phyloP scores from a whole-genome alignment of 176 grass and related monocot species.

The Carex myosuroides region DNA sequence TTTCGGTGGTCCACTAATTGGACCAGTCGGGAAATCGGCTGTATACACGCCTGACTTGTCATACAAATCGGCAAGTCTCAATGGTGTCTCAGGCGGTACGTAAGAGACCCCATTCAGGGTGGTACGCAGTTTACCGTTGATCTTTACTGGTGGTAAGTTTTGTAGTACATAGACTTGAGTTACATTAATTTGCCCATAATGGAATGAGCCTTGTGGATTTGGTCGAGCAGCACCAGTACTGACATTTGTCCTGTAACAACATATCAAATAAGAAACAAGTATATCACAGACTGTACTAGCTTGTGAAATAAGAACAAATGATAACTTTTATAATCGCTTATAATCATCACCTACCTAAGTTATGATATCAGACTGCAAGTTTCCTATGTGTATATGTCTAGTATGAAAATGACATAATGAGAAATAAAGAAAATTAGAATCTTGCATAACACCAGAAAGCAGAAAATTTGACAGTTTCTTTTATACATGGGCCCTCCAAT shows the following conservation, averaged over 20 bases:
- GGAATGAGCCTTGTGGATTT: slow-evolving; percentile 94
- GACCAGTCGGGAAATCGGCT: slow-evolving; percentile 72
- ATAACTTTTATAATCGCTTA: background rate
- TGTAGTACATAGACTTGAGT: slow-evolving; percentile 73
- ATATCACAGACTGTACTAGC: background rate
- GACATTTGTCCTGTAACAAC: slow-evolving; percentile 62
- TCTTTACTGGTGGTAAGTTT: slow-evolving; percentile 52
- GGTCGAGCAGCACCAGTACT: slow-evolving; percentile 83
- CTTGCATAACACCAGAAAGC: background rate
- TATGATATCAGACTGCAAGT: background rate
- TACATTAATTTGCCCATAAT: slow-evolving; percentile 83
- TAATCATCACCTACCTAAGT: background rate
- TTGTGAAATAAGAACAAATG: background rate
- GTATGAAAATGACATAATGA: background rate
- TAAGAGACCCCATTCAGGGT: slow-evolving; percentile 77
- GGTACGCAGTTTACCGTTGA: slow-evolving; percentile 61
- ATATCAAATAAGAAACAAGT: background rate
- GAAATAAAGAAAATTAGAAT: background rate
- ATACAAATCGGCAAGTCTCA: slow-evolving; percentile 72
- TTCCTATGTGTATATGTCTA: background rate
- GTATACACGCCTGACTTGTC: slow-evolving; percentile 59
- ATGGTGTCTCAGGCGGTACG: slow-evolving; percentile 55
- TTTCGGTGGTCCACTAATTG: slow-evolving; percentile 36
- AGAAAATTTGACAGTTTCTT: background rate
- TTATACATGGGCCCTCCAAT: background rate